Base-by-base conservation (phyloP, 306 rosid genomes). In the Gillenia trifoliata region DNA sequence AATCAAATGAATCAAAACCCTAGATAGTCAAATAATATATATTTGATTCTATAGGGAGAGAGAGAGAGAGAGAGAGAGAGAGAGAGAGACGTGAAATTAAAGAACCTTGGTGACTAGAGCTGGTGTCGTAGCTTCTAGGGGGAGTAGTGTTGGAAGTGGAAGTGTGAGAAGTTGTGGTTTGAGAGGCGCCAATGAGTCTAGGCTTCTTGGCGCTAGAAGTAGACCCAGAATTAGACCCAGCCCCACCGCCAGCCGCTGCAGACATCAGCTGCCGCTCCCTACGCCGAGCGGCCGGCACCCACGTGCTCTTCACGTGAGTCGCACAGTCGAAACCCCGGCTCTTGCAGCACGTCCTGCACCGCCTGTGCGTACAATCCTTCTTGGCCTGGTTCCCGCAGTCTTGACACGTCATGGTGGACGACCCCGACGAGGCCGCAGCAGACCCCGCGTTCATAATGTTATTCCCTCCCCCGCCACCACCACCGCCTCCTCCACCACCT, bases 301-400 rank as follows among this genome's bases (percentile, higher is more conserved):
- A 94, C 36, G 98, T 91, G 82, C 98, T 94, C 81, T 94, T 91
- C 61, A 94, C 90, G 82, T 94, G 98, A 22, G 98, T 94, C 49
- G 88, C 64, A 64, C 98, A 94, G 74, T 89, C 98, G 68, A 77
- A 91, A 40, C 97, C 97, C 20, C 98, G 86, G 75, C 98, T 94
- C 70, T 90, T 90, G 65, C 98, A 94, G 55, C 98, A 94, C 23
- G 98, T 94, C 65, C 98, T 86, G 49, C 98, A 94, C 75, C 98
- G 77, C 40, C 97, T 72, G 23, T 90, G 90, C 28, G 77, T 54
- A 30, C 98, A 94, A 82, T 94, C 98, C 34, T 94, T 94, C 90
- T 94, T 94, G 0, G 98, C 96, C 63, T 94, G 98, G 79, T 94
- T 94, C 9, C 98, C 98, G 34, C 98, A 94, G 66, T 94, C 98